Evolutionary conservation across 2,329 filamentous ascomycete genomes (phyloP).

Genomic region (Fusarium sublunatum): DNA sequence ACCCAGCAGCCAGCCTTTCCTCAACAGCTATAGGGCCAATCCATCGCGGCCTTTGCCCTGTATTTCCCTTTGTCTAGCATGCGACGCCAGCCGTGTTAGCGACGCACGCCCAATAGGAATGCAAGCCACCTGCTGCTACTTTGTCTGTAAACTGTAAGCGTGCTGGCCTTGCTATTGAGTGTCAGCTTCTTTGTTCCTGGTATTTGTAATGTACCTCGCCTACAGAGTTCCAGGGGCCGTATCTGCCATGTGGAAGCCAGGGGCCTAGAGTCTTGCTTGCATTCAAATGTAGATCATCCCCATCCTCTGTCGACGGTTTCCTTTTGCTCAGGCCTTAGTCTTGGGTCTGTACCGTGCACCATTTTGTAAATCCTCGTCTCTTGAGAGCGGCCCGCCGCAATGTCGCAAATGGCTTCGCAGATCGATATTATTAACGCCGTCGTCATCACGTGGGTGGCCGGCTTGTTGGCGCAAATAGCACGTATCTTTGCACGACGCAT

Average conservation of each 20-base stretch:
- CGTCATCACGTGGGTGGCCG: constrained; percentile 38
- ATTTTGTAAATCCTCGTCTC: not conserved
- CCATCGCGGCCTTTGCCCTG: not conserved
- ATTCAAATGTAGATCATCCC: constrained; percentile 39
- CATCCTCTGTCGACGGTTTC: not conserved
- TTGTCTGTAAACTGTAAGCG: not conserved
- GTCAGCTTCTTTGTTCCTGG: not conserved
- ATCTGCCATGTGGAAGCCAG: constrained; percentile 1
- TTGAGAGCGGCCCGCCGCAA: constrained; percentile 1
- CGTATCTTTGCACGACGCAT: constrained; percentile 39
- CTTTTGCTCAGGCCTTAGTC: constrained; percentile 6
- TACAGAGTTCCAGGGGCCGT: not conserved
- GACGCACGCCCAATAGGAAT: not conserved
- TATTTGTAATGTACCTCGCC: not conserved
- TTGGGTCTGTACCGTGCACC: constrained; percentile 5
- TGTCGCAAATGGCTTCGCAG: constrained; percentile 29
- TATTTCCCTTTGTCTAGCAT: not conserved
- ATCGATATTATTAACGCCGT: constrained; percentile 31
- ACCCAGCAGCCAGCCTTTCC: not conserved
- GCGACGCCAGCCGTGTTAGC: not conserved
- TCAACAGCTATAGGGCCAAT: not conserved
- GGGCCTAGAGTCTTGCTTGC: not conserved
- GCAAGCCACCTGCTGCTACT: not conserved
- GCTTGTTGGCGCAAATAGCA: constrained; percentile 34
- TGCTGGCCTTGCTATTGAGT: not conserved